Evolutionary conservation across 1,284 basidiomycete species (phyloP).

Genomic region (Trametes polyzona): DNA sequence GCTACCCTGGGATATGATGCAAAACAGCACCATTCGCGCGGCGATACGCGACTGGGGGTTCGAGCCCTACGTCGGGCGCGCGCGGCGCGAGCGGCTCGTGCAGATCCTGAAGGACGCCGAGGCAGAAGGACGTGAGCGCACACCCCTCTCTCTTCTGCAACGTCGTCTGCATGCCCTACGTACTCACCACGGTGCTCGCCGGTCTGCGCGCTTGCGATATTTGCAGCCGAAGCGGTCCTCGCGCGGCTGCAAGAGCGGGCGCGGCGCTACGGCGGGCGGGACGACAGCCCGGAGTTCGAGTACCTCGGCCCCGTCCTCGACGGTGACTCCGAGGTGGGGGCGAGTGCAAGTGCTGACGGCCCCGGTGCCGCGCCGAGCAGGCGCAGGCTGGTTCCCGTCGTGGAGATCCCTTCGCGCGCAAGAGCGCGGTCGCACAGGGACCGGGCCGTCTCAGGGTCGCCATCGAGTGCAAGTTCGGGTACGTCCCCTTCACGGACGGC

Average conservation of each 20-base stretch:
- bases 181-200: not conserved
- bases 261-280: not conserved
- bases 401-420: conserved; percentile 7
- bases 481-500: not conserved
- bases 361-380: not conserved
- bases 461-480: not conserved
- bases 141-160: not conserved
- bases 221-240: conserved; percentile 15
- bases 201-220: too few species aligned
- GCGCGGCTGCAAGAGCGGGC: conserved; percentile 10
- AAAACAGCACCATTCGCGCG: conserved; percentile 31
- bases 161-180: not conserved
- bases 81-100: conserved; percentile 14
- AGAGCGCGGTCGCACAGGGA: too few species aligned
- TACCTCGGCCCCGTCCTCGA: conserved; percentile 1
- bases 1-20: conserved; percentile 33
- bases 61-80: not conserved
- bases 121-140: conserved; percentile 17
- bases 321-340: not conserved
- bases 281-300: conserved; percentile 13
- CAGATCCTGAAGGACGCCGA: conserved; percentile 21
- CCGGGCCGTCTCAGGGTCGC: not conserved
- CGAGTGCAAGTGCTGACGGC: not conserved
- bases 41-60: conserved; percentile 34
- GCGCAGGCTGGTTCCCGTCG: not conserved